A percentile compares a stretch with the other conserved stretches of the same genome.
Conservation (phyloP, 1,284 basidiomycete genomes). For the Apiotrichum gamsii region DNA sequence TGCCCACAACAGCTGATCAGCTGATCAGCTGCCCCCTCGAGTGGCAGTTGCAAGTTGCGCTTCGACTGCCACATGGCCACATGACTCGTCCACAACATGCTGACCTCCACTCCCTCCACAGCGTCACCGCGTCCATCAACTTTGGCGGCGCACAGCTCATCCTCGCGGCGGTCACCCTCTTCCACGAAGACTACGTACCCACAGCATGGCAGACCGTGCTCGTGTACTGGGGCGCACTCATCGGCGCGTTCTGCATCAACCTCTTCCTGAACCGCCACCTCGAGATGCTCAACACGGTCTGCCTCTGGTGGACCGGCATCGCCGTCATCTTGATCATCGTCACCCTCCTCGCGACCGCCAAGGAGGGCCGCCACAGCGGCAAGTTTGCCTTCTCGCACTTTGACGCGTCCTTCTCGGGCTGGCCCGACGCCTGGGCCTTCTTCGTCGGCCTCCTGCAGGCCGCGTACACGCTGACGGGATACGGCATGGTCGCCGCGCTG, state of each 20-base stretch:
- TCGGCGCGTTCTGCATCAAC: conserved; percentile 46
- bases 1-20: background rate
- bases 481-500: conserved; percentile 47
- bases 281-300: conserved; percentile 44
- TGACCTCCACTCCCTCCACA: too few species aligned
- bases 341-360: conserved; percentile 45
- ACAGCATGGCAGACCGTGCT: conserved; percentile 48
- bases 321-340: conserved; percentile 50
- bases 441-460: conserved; percentile 29
- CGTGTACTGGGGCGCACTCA: conserved; percentile 48
- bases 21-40: too few species aligned
- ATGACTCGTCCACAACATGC: too few species aligned
- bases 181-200: conserved; percentile 44
- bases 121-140: conserved; percentile 50
- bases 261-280: conserved; percentile 43
- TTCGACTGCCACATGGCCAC: too few species aligned
- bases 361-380: conserved; percentile 42
- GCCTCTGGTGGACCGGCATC: conserved; percentile 49
- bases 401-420: conserved; percentile 15
- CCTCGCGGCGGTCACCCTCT: conserved; percentile 49
- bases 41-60: too few species aligned
- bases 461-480: conserved; percentile 44
- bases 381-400: conserved; percentile 43
- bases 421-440: conserved; percentile 16
- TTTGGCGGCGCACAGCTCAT: conserved; percentile 51